These are phyloP conservation scores for Diaporthe destruens DNA, from an alignment of 2,329 filamentous ascomycete genomes.

Conservation along the genomic window DNA sequence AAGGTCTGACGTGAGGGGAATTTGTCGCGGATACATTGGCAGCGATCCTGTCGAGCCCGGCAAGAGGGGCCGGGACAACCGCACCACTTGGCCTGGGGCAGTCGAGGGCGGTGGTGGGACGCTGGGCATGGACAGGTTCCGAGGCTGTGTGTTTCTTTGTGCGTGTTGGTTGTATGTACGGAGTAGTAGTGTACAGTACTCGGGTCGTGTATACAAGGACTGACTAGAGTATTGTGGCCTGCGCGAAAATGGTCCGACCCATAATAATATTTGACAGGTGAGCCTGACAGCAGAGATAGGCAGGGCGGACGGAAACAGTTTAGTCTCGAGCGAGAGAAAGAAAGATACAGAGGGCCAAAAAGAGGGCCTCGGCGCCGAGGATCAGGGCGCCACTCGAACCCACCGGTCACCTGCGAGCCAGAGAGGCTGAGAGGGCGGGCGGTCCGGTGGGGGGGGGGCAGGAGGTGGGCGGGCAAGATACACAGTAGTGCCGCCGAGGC, in stretches of 20 bases:
- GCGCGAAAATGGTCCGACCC: neutral
- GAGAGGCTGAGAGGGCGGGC: neutral
- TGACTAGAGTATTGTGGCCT: too few relatives aligned
- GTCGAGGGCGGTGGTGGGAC: slow-evolving; percentile 5
- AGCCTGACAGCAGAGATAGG: neutral
- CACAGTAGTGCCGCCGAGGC: slow-evolving; percentile 14
- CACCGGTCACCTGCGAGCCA: slow-evolving; percentile 2
- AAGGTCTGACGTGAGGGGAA: slow-evolving; percentile 30
- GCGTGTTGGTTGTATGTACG: neutral
- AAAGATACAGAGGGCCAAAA: neutral
- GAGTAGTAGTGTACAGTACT: neutral
- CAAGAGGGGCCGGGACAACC: slow-evolving; percentile 30
- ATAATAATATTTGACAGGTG: neutral
- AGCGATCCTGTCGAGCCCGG: slow-evolving; percentile 23
- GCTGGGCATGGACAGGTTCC: slow-evolving; percentile 37
- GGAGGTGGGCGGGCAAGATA: slow-evolving; percentile 5
- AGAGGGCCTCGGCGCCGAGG: slow-evolving; percentile 23
- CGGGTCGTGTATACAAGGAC: neutral
- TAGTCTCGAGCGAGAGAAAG: neutral
- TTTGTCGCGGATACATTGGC: slow-evolving; percentile 34
- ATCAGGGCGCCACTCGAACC: slow-evolving; percentile 2
- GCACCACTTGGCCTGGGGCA: neutral
- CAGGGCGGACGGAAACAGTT: neutral
- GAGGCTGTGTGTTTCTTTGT: slow-evolving; percentile 7
- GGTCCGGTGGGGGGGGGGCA: neutral